Evolutionary conservation across 148 eudicot genomes (phyloP), one percentile per base, ranked within the genome.

Genomic region (Polygonum aviculare): DNA sequence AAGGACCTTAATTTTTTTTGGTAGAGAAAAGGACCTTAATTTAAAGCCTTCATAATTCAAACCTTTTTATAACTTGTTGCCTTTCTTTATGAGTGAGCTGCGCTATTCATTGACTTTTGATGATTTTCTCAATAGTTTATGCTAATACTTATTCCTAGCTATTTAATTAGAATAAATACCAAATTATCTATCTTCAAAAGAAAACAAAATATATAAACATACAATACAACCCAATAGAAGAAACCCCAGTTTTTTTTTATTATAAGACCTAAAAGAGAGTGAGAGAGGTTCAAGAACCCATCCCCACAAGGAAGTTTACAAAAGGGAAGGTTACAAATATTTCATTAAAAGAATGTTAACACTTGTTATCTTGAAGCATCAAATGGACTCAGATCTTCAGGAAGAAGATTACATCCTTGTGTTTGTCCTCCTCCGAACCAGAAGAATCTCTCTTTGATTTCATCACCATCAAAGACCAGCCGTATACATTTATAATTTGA

Each of bases 1-100:
- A 65, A 36, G 36, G 71, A 65, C 71, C 41, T 65, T 35, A 65
- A 65, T 65, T 65, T 36, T n/a, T n/a, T n/a, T n/a, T n/a, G n/a
- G n/a, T n/a, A n/a, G n/a, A 65, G 71, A 41, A 65, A 65, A 36
- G 36, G 71, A 65, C 71, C 41, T 65, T 35, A 65, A 65, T 65
- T 65, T 36, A 40, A 35, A 5, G 41, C 71, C 12, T 35, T 35
- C 35, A 65, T 65, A 65, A 65, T 65, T 33, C 40, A 65, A 65
- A 65, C 71, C 71, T 35, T 65, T 63, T 63, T 33, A 63, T 63
- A 31, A 63, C 35, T 63, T 40, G 33, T 35, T 35, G 14, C 71
- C 71, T 65, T 65, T 26, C 69, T 62, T 62, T 62, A 26, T 62
- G 38, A 62, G 69, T 62, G 69, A 26, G 69, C 15, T 65, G 71